Base-by-base conservation (phyloP, 192 early-diverging fungal genomes). In the Rhizophlyctis rosea region DNA sequence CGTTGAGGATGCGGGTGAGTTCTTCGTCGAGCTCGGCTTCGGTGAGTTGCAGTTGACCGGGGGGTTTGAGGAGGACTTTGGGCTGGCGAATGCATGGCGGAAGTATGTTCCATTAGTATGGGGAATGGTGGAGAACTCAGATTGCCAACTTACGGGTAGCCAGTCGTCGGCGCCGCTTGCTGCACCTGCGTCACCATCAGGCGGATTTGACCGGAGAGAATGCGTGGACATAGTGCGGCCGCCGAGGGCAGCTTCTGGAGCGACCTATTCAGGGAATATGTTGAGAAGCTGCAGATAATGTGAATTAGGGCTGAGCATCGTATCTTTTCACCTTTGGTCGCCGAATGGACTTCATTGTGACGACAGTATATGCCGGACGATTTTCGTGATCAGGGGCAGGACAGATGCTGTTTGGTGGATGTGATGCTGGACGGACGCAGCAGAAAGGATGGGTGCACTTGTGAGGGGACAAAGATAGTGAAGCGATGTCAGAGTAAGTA, bases 1-100 rank as follows among this genome's bases (percentile, higher is more conserved):
- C 84, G 67, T 86, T 86, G 44, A 86, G 66, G 54, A 86, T 84
- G 23, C 84, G 58, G 16, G 84, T 86, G 44, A 83, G 54, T 58
- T 86, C 84, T 50, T 86, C 84, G 28, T 84, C 72, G 25, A 86
- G 68, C 54, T 86, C 84, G 5, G 61, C 48, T 59, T 85, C 82
- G 1, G 73, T 79, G 14, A 86, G 66, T 53, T 74, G 67, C 4
- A 78, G 66, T 61, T 86, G 84, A 2, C 74, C 74, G 13, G 76
- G 73, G 1, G 84, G 84, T 58, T 85, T 85, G 25, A 84, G 64
- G 27, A 86, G 68, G 13, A 77, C 80, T 78, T 86, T 86, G 11
- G 81, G 79, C 81, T 85, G 52, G 0, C 7, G 32, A n/a, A 48
- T 23, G 7, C 36, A 34, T 34, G 60, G 32, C 11, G 4, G 9